Evolutionary conservation across 2,329 filamentous ascomycete species (phyloP).

Genomic region (Pseudogymnoascus verrucosus): DNA sequence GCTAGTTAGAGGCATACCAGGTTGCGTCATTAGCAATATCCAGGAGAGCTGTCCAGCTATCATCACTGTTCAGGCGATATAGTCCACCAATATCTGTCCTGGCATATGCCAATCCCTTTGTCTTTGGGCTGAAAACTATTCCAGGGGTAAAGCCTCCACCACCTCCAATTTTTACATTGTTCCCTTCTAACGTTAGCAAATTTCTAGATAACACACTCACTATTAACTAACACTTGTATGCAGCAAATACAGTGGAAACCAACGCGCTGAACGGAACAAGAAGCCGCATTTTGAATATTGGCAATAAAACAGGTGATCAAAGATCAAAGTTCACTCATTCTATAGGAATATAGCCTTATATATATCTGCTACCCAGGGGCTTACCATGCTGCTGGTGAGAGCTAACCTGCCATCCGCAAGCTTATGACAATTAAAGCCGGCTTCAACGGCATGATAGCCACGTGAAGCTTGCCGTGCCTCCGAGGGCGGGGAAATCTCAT

Average conservation of each 20-base stretch:
- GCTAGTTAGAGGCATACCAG: constrained; percentile 30
- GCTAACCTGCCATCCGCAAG: background rate
- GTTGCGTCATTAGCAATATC: constrained; percentile 38
- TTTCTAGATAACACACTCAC: background rate
- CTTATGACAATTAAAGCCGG: background rate
- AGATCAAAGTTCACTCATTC: background rate
- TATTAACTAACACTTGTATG: background rate
- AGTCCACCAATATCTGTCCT: constrained; percentile 51
- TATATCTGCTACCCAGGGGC: background rate
- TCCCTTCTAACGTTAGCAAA: constrained; percentile 24
- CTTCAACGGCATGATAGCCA: background rate
- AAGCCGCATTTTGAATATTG: constrained; percentile 4
- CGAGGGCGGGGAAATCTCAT: background rate
- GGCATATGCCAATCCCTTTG: constrained; percentile 44
- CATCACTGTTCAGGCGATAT: constrained; percentile 46
- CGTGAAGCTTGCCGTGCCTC: background rate
- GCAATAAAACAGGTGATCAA: background rate
- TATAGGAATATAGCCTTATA: background rate
- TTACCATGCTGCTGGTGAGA: background rate
- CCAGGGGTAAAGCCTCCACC: constrained; percentile 50
- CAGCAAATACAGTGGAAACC: constrained; percentile 7
- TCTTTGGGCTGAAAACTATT: constrained; percentile 48
- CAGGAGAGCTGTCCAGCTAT: constrained; percentile 47
- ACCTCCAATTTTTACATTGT: constrained; percentile 45
- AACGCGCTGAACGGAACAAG: background rate